Evolutionary conservation across 2,329 filamentous ascomycete species (phyloP), one percentile per base, ranked within the genome.

Genomic region (Colletotrichum incanum): DNA sequence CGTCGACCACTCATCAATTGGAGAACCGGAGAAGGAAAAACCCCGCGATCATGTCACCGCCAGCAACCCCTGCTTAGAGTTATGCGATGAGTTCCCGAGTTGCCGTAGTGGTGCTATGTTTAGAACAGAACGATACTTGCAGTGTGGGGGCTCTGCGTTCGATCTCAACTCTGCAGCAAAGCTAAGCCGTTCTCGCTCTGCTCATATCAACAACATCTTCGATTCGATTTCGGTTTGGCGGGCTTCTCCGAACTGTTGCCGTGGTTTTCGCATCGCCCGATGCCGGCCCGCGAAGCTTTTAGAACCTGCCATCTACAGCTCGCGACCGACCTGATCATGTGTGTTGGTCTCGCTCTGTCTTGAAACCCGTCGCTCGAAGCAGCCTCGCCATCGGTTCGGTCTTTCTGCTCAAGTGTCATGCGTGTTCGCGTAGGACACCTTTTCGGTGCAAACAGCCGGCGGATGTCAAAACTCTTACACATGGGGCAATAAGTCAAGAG

Each of bases 91-190:
- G n/a, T 43, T 31, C 34, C 58, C 47, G 37, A 37, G 34, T 56
- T 58, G 41, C 41, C 26, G 56, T 49, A 56, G 65, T 52, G 23
- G 50, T 39, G 20, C 69, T 71, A 68, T 41, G 58, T 68, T 71
- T 71, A 71, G 65, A 62, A 68, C 18, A 62, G 14, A 55, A 56
- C 34, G 43, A 37, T 28, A n/a, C 43, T 50, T 60, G 67, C 23
- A 70, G 26, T 49, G 47, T 41, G 64, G 56, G 41, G 52, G 52
- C 52, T 50, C 54, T 41, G 41, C 34, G 18, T 39, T 47, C 31
- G 54, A 61, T 16, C 18, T 50, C 28, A 31, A 67, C 43, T 67
- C 64, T 59, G 43, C 50, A 41, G 39, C n/a, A 43, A 16, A 47
- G 28, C 49, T 41, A 43, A 41, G 49, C 41, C 31, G 26, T 50